Base-by-base conservation (phyloP, 2,329 filamentous ascomycete genomes). In the Aspergillus pseudoviridinutans region DNA sequence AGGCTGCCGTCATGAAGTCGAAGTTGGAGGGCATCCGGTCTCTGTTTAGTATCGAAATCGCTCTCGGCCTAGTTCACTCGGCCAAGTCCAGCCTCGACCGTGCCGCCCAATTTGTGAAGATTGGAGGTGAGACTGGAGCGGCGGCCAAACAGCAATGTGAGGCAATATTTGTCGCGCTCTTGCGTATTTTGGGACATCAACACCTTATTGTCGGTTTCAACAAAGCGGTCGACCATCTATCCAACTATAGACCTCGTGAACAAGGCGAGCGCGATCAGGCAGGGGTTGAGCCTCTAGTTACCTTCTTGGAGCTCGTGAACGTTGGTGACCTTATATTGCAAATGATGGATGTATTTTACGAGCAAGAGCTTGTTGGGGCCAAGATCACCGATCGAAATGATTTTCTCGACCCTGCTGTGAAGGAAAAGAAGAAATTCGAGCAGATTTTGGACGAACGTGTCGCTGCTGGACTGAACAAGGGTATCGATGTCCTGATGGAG, bases 331-430 rank as follows among this genome's bases (percentile, higher is more conserved):
- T 99, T 57, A 99, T 99, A 66, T 91, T 95, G 58, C 94, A 99
- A 74, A 99, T 99, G 94, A 86, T 99, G 58, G 94, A 99, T 71
- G 92, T 99, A 35, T 99, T 99, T 72, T 99, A 96, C 76, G 90
- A 96, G 71, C 94, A 97, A 76, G 94, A 99, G 76, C 84, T 99
- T 28, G 86, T 92, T 5, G 84, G 86, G 0, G 85, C 89, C 14
- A 90, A 90, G 67, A 87, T 99, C 54, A 89, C 89, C 1, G 93
- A 97, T 71, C 87, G 90, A 47, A 95, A 96, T 71, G 94, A 99
- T 76, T 99, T 99, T 68, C 81, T 99, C 50, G 91, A 96, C 69
- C 89, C 92, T 22, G 91, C 92, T 0, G 89, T 90, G 32, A 88
- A 97, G 66, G 92, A 94, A 63, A 99, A 99, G 84, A 97, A 97